Percentiles rank a stretch among this genome's conserved stretches.
Evolutionary conservation across 345 rosid genomes (phyloP).

Genomic region (Syzygium aqueum): DNA sequence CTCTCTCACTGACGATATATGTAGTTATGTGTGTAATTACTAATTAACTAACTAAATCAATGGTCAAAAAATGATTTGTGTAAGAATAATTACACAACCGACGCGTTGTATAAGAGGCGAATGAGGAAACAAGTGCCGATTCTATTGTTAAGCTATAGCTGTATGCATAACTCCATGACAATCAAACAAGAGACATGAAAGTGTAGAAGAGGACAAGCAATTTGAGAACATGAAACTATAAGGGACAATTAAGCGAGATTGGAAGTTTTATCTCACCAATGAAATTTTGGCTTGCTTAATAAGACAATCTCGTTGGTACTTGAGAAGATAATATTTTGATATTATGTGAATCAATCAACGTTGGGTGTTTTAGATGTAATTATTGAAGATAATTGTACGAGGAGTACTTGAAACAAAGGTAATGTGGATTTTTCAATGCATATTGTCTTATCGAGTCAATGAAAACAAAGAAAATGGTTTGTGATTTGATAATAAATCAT

Average conservation of each 20-base stretch:
- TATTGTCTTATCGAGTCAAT: not conserved
- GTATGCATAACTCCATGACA: not conserved
- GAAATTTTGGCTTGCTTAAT: not conserved
- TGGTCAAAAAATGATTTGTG: not conserved
- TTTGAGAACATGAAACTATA: not conserved
- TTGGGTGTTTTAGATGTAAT: not conserved
- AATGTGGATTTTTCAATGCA: not conserved
- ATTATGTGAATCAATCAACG: not conserved
- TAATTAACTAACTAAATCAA: not conserved
- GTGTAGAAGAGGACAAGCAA: not conserved
- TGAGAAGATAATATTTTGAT: not conserved
- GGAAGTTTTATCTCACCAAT: not conserved
- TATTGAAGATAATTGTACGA: not conserved
- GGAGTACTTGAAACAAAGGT: not conserved
- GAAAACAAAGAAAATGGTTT: not conserved
- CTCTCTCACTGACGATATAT: not conserved
- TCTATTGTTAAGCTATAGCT: not conserved
- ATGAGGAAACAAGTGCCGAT: not conserved
- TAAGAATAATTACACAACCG: not conserved
- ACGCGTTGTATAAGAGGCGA: not conserved
- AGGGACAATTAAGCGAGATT: not conserved
- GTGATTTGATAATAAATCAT: not conserved
- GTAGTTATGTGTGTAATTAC: not conserved
- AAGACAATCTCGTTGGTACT: not conserved
- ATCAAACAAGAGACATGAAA: not conserved